A percentile compares a stretch with the other conserved stretches of the same genome.
phyloP scores from a whole-genome alignment of 768 basidiomycete species.

The Leccinum rimulosum region DNA sequence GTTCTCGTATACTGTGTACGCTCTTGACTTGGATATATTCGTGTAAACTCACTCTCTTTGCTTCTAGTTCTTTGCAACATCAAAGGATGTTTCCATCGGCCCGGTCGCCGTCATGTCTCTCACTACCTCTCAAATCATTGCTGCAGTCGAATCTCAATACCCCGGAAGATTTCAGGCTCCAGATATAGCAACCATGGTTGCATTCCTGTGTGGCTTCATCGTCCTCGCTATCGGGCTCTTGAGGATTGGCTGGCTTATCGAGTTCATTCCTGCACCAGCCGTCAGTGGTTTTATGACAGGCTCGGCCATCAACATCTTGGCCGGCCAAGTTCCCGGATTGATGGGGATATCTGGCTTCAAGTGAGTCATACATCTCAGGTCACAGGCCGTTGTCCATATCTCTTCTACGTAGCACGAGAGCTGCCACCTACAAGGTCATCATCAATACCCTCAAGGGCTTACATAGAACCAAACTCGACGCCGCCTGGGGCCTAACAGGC shows the following conservation, averaged over 20 bases:
- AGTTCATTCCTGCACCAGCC: constrained; percentile 87
- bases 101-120: constrained; percentile 99
- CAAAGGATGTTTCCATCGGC: constrained; percentile 98
- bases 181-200: constrained; percentile 79
- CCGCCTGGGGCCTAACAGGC: constrained; percentile 84
- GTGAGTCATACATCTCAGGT: constrained; percentile 42
- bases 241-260: constrained; percentile 90
- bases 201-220: constrained; percentile 89
- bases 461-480: constrained; percentile 68
- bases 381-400: background rate
- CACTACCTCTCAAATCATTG: constrained; percentile 78
- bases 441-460: constrained; percentile 91
- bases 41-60: background rate
- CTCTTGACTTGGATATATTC: background rate
- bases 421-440: constrained; percentile 79
- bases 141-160: constrained; percentile 51
- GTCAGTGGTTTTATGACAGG: constrained; percentile 96
- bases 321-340: constrained; percentile 84
- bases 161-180: constrained; percentile 62
- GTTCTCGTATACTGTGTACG: constrained; percentile 79
- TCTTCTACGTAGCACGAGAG: constrained; percentile 64
- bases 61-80: constrained; percentile 86
- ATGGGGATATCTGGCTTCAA: constrained; percentile 86
- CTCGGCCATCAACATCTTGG: constrained; percentile 89
- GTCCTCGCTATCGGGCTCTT: constrained; percentile 87